Base-by-base conservation (phyloP, 2,329 filamentous ascomycete species). In the Epichloe sp. region DNA sequence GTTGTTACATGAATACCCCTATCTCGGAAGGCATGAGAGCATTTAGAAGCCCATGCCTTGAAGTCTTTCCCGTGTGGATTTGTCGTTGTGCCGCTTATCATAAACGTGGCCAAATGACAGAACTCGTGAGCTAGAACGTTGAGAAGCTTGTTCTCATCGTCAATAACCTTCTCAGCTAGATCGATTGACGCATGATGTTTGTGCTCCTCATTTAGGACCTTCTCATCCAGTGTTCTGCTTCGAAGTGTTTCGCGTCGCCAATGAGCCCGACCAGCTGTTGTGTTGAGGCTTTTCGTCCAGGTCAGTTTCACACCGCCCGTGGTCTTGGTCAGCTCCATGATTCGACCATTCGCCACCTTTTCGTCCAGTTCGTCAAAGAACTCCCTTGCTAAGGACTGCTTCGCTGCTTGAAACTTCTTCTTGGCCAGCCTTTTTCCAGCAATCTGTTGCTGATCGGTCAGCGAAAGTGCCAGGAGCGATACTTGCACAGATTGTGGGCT, bases 111-210 rank as follows among this genome's bases (percentile, higher is more conserved):
- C 1, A 97, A 71, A 63, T 98, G 93, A 65, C 93, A 97, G 71
- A 93, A 97, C 61, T 98, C 93, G 65, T 98, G 93, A 0, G 91
- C 88, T n/a, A 97, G 70, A 0, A 93, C 89, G 65, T 96, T 96
- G 56, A 93, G 76, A 1, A 97, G 76, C 3, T 88, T 80, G 52
- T 85, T 68, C 57, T 86, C 80, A 60, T 84, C 78, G 62, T 88
- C 82, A 55, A 97, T 89, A 45, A 96, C 83, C 64, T 94, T 95
- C 50, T 87, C 82, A 0, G 90, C 88, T 2, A 97, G 79, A 63
- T 97, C 90, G 61, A 97, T 95, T 15, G 75, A 80, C 10, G 88
- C 88, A 64, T 91, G 81, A 57, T 78, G 75, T 17, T 69, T 68
- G 57, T 74, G 63, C 12, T 59, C 63, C 36, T 62, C 56, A 10